These are phyloP conservation scores for Cytospora paraplurivora DNA, from an alignment of 2,329 filamentous ascomycete genomes.

Conservation along the genomic window DNA sequence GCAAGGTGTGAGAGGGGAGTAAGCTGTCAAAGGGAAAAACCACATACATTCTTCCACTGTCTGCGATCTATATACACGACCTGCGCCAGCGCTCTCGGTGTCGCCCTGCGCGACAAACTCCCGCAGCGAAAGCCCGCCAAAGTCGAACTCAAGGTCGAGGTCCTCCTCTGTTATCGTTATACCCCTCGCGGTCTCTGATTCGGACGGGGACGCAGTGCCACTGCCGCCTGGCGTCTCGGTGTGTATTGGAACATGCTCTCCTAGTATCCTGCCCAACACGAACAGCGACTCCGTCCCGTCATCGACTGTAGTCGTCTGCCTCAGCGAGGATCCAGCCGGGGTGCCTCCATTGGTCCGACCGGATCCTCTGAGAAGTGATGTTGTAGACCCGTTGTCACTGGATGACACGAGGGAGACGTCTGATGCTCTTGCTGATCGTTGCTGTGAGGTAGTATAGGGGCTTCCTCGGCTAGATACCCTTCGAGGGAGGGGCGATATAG, in stretches of 20 bases:
- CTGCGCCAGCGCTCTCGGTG: constrained; percentile 33
- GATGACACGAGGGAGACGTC: constrained; percentile 61
- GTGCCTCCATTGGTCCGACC: constrained; percentile 45
- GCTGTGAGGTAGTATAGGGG: constrained; percentile 24
- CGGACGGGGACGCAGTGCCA: constrained; percentile 4
- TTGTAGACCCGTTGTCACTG: constrained; percentile 55
- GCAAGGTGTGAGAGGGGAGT: constrained; percentile 20
- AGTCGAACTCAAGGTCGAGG: constrained; percentile 71
- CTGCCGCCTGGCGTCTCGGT: constrained; percentile 2
- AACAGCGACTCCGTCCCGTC: constrained; percentile 61
- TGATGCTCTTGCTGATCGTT: constrained; percentile 53
- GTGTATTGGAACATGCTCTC: constrained; percentile 32
- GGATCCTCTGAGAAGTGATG: constrained; percentile 52
- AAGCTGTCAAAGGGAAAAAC: constrained; percentile 35
- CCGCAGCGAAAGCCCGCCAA: constrained; percentile 74
- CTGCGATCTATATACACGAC: constrained; percentile 54
- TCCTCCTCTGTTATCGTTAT: constrained; percentile 49
- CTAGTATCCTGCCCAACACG: constrained; percentile 25
- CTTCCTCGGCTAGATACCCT: constrained; percentile 22
- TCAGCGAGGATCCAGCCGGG: constrained; percentile 57
- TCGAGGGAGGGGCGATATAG: constrained; percentile 28
- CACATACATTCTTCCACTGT: constrained; percentile 72
- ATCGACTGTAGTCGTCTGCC: constrained; percentile 44
- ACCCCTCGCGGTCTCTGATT: constrained; percentile 23
- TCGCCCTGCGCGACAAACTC: constrained; percentile 59